A percentile compares a stretch with the other conserved stretches of the same genome.
phyloP scores from a whole-genome alignment of 208 protist species.

The Wallacemonas sp. region DNA sequence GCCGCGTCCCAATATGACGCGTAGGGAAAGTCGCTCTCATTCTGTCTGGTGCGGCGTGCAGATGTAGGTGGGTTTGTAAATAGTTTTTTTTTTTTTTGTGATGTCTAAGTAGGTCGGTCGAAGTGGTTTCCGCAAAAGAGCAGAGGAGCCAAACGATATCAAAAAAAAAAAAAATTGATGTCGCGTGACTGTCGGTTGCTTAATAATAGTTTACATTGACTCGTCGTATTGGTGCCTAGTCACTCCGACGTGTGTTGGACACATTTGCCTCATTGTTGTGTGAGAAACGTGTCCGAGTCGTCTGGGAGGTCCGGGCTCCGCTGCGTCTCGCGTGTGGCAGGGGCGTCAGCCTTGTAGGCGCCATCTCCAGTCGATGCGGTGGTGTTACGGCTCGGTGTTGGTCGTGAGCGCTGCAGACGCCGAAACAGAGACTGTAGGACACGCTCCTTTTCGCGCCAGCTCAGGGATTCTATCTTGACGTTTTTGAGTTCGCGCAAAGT shows the following conservation, averaged over 20 bases:
- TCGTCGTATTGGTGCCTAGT: too few species aligned
- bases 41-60: too few species aligned
- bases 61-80: slow-evolving; percentile 10
- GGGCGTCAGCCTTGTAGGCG: neutral
- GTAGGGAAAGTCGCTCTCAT: too few species aligned
- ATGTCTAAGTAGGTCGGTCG: too few species aligned
- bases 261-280: slow-evolving; percentile 26
- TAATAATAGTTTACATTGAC: too few species aligned
- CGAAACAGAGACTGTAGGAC: slow-evolving; percentile 85
- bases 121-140: slow-evolving; percentile 11
- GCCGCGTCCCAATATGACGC: too few species aligned
- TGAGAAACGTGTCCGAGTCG: slow-evolving; percentile 46
- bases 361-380: neutral
- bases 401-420: slow-evolving; percentile 47
- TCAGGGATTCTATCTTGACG: slow-evolving; percentile 75
- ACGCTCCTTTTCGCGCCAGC: slow-evolving; percentile 90
- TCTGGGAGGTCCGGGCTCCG: neutral
- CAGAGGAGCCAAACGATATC: neutral
- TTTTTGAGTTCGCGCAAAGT: slow-evolving; percentile 54
- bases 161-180: neutral
- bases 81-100: too few species aligned
- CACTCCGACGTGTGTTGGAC: too few species aligned
- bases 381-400: neutral
- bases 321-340: neutral
- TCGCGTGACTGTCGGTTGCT: too few species aligned